A percentile compares a stretch with the other conserved stretches of the same genome.
phyloP scores from a whole-genome alignment of 2,329 filamentous ascomycete genomes.

The Stagonosporopsis tanaceti region DNA sequence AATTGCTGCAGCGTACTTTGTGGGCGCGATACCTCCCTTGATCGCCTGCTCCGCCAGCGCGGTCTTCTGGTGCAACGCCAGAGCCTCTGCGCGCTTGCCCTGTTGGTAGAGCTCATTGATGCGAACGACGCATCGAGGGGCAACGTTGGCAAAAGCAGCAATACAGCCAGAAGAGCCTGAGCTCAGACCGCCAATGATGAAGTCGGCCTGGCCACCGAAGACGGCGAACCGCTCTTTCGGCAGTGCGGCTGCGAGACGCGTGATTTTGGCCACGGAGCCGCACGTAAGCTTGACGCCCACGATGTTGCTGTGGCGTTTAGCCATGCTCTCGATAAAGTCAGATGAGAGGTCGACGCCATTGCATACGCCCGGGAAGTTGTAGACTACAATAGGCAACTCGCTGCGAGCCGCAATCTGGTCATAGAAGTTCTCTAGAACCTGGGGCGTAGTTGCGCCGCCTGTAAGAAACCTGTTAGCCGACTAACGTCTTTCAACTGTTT shows the following conservation, averaged over 20 bases:
- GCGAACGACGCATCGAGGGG: conserved; percentile 61
- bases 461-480: not conserved
- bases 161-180: conserved; percentile 63
- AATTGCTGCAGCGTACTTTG: conserved; percentile 70
- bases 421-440: conserved; percentile 53
- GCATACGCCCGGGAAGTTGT: conserved; percentile 74
- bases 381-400: conserved; percentile 70
- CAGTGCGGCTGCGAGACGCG: conserved; percentile 64
- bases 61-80: conserved; percentile 66
- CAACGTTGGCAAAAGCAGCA: conserved; percentile 64
- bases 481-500: not conserved
- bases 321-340: conserved; percentile 66
- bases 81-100: conserved; percentile 64
- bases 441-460: conserved; percentile 43
- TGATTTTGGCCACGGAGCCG: conserved; percentile 74
- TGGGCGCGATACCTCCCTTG: conserved; percentile 70
- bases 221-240: conserved; percentile 66
- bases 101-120: conserved; percentile 67
- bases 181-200: conserved; percentile 64
- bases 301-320: conserved; percentile 65
- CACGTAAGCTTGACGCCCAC: conserved; percentile 75
- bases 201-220: conserved; percentile 76
- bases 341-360: conserved; percentile 72
- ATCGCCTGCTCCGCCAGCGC: conserved; percentile 70
- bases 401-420: conserved; percentile 62